Conservation (phyloP, 2,329 filamentous ascomycete species). For the Sordariomycetes sp. region DNA sequence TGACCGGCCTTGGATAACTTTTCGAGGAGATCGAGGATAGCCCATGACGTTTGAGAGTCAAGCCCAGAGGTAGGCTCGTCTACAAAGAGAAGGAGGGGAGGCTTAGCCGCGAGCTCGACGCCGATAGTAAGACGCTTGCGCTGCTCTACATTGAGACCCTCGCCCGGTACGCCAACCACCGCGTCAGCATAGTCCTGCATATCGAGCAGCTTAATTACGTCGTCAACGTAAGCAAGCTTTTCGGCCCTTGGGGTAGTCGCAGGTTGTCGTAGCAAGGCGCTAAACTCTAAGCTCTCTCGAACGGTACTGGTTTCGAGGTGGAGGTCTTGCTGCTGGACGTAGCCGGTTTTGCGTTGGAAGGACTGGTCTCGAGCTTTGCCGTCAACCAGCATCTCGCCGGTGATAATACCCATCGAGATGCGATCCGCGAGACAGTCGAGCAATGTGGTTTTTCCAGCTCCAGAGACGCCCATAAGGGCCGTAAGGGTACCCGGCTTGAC, state of each 20-base stretch:
- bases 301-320: conserved; percentile 77
- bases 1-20: conserved; percentile 40
- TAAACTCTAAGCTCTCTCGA: conserved; percentile 77
- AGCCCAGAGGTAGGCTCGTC: conserved; percentile 69
- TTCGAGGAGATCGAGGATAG: conserved; percentile 57
- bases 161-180: conserved; percentile 53
- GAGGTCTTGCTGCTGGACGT: conserved; percentile 86
- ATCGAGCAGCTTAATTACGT: conserved; percentile 80
- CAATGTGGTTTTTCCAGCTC: conserved; percentile 89
- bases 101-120: conserved; percentile 63
- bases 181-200: conserved; percentile 61
- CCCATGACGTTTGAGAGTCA: conserved; percentile 64
- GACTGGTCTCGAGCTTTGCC: conserved; percentile 57
- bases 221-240: conserved; percentile 77
- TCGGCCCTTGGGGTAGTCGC: conserved; percentile 57
- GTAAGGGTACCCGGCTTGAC: conserved; percentile 86
- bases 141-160: conserved; percentile 31
- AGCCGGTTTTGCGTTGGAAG: conserved; percentile 86
- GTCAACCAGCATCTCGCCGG: conserved; percentile 64
- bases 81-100: conserved; percentile 58
- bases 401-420: conserved; percentile 79
- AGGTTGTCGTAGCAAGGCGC: conserved; percentile 73
- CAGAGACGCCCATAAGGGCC: conserved; percentile 81
- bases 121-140: conserved; percentile 55
- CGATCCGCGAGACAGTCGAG: conserved; percentile 77